Conservation (phyloP, 2,329 filamentous ascomycete species). For the Aspergillus hortae region DNA sequence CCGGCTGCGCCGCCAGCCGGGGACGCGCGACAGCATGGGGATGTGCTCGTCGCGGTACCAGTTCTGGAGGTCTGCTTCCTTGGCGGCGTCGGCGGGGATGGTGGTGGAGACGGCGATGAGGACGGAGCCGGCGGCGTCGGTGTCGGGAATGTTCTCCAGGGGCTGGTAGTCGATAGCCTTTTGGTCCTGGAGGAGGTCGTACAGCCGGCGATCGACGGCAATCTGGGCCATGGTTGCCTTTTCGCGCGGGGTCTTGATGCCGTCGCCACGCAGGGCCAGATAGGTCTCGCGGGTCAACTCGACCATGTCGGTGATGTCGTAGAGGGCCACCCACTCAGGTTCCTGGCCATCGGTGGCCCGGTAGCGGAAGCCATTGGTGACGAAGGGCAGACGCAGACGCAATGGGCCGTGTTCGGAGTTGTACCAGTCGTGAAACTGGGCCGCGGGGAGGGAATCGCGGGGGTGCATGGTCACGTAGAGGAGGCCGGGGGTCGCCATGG, state of each 20-base stretch:
- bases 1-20: conserved; percentile 74
- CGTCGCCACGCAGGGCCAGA: conserved; percentile 45
- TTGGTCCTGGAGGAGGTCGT: conserved; percentile 60
- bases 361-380: conserved; percentile 77
- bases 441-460: conserved; percentile 58
- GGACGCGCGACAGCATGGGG: conserved; percentile 66
- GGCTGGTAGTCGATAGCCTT: conserved; percentile 56
- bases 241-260: conserved; percentile 57
- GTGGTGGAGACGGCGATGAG: conserved; percentile 61
- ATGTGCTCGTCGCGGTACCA: conserved; percentile 78
- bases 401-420: conserved; percentile 88
- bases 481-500: conserved; percentile 57
- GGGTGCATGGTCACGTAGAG: conserved; percentile 88
- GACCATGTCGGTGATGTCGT: conserved; percentile 74
- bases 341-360: conserved; percentile 58
- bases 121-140: conserved; percentile 57
- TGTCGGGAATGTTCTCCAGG: conserved; percentile 58
- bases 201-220: conserved; percentile 67
- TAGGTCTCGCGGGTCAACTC: conserved; percentile 67
- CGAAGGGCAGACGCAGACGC: conserved; percentile 70
- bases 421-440: conserved; percentile 88
- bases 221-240: conserved; percentile 62
- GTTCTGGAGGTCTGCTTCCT: conserved; percentile 55
- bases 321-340: conserved; percentile 73
- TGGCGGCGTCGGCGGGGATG: conserved; percentile 54